Evolutionary conservation across 73 alveolate species (phyloP).

Genomic region (Breviolum minutum): DNA sequence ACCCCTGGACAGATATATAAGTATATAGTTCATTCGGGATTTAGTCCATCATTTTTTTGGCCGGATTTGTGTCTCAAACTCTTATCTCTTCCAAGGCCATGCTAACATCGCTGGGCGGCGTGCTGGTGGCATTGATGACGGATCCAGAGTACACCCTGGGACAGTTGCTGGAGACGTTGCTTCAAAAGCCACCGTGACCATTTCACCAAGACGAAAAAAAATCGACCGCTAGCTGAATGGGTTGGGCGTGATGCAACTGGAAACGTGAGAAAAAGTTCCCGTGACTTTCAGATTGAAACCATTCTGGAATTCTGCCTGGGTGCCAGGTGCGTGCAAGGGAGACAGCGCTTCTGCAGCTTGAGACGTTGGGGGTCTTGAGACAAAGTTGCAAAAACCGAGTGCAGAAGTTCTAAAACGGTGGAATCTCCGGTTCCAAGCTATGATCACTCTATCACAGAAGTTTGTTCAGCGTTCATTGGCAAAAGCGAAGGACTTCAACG

Average conservation of each 20-base stretch:
- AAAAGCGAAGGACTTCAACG: too few species aligned
- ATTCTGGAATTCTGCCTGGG: not conserved
- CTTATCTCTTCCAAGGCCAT: not conserved
- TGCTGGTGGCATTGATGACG: not conserved
- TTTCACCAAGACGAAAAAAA: not conserved
- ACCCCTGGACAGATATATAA: not conserved
- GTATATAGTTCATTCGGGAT: not conserved
- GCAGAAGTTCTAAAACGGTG: too few species aligned
- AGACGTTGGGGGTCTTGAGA: not conserved
- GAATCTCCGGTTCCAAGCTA: too few species aligned
- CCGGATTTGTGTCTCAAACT: not conserved
- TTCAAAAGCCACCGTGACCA: not conserved
- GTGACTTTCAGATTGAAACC: too few species aligned
- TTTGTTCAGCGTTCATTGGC: too few species aligned
- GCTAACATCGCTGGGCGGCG: constrained; percentile 13
- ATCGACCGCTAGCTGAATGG: not conserved
- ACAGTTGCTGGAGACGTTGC: constrained; percentile 15
- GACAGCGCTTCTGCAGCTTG: constrained; percentile 17
- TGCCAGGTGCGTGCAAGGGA: constrained; percentile 46
- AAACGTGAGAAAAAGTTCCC: too few species aligned
- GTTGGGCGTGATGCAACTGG: too few species aligned
- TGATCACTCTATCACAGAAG: too few species aligned
- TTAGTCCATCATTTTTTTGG: not conserved
- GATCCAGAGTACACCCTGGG: constrained; percentile 16
- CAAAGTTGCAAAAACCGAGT: too few species aligned